These are phyloP conservation scores for Acanthamoeba lenticulata DNA, from an alignment of 208 protist species.

Conservation along the genomic window DNA sequence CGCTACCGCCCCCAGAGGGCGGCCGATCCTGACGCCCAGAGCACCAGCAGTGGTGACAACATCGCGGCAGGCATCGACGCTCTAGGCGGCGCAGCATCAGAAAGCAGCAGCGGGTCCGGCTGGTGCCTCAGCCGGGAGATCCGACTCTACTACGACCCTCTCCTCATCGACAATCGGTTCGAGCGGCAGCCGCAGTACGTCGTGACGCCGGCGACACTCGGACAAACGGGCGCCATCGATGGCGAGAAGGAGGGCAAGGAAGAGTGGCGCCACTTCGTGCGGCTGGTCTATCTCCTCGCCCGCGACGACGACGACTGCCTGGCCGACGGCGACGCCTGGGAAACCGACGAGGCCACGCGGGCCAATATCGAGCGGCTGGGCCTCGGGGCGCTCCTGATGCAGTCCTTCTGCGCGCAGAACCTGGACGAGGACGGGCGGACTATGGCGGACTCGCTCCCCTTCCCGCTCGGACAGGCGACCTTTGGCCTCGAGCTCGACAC, in stretches of 20 bases:
- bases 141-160: not conserved
- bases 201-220: not conserved
- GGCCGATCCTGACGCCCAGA: no score
- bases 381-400: not conserved
- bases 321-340: not conserved
- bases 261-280: constrained; percentile 1
- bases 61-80: not conserved
- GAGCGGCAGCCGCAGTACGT: not conserved
- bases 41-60: not conserved
- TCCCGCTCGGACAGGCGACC: not conserved
- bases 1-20: not conserved
- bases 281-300: not conserved
- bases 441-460: not conserved
- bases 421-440: not conserved
- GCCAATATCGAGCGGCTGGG: not conserved
- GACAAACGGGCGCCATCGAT: not conserved
- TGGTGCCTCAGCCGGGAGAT: not conserved
- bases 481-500: not conserved
- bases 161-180: constrained; percentile 2
- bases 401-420: not conserved
- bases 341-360: not conserved
- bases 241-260: not conserved
- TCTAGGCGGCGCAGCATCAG: not conserved
- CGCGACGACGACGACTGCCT: not conserved
- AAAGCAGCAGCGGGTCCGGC: not conserved